Conservation (phyloP, 768 basidiomycete genomes). For the Coprinopsis marcescibilis region DNA sequence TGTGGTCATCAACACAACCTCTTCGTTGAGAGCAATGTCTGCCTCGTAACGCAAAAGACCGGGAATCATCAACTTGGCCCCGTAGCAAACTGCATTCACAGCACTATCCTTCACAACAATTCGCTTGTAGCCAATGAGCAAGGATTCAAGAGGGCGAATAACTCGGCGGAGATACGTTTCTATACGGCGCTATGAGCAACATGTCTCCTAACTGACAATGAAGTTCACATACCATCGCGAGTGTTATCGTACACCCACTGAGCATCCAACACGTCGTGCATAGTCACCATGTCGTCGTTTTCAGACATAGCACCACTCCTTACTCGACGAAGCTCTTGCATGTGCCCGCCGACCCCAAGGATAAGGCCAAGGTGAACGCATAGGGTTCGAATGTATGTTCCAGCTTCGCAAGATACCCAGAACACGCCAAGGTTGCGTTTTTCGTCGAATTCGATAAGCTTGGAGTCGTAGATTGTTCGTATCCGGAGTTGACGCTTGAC, state of each 20-base stretch:
- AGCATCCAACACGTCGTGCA: slow-evolving; percentile 99
- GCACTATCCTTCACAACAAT: slow-evolving; percentile 99
- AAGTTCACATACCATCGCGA: slow-evolving; percentile 74
- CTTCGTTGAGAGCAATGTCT: slow-evolving; percentile 91
- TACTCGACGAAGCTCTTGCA: slow-evolving; percentile 96
- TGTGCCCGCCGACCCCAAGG: slow-evolving; percentile 97
- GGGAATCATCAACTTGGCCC: slow-evolving; percentile 99
- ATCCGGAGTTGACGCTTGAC: slow-evolving; percentile 98
- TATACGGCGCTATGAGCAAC: slow-evolving; percentile 24
- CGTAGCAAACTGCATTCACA: slow-evolving; percentile 98
- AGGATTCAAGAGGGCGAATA: slow-evolving; percentile 89
- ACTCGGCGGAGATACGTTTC: slow-evolving; percentile 96
- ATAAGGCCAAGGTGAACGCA: slow-evolving; percentile 95
- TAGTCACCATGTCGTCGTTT: slow-evolving; percentile 97
- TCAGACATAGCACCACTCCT: slow-evolving; percentile 95
- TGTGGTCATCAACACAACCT: slow-evolving; percentile 97
- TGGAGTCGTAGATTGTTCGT: slow-evolving; percentile 95
- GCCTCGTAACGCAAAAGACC: slow-evolving; percentile 94
- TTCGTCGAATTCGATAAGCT: slow-evolving; percentile 94
- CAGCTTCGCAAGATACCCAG: slow-evolving; percentile 98
- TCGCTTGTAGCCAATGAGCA: slow-evolving; percentile 94
- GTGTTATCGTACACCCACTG: slow-evolving; percentile 99
- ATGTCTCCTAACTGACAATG: background rate
- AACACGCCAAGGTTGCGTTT: slow-evolving; percentile 95
- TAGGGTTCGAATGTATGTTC: slow-evolving; percentile 92